phyloP scores from a whole-genome alignment of 225 moss, liverwort and hornwort species.

The Straminergon stramineum region DNA sequence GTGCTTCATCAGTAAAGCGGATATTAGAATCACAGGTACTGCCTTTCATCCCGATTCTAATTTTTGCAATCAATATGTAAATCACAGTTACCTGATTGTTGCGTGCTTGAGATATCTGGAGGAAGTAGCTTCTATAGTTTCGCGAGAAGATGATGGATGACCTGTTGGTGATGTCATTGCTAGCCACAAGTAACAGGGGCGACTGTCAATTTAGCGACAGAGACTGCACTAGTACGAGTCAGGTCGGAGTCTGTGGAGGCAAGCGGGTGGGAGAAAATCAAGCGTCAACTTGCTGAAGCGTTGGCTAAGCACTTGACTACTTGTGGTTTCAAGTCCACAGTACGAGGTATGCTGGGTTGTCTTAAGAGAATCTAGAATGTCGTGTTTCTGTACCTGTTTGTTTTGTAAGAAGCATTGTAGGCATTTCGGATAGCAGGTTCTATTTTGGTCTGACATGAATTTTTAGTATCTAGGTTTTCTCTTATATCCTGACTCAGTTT shows the following conservation, averaged over 20 bases:
- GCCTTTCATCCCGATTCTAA: background rate
- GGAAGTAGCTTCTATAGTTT: background rate
- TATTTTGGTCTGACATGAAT: background rate
- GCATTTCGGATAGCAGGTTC: background rate
- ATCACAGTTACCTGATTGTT: background rate
- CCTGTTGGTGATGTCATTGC: constrained; percentile 6
- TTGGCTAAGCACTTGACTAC: constrained; percentile 91
- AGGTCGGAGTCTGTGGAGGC: constrained; percentile 44
- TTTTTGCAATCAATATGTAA: background rate
- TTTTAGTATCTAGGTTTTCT: background rate
- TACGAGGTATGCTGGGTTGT: constrained; percentile 60
- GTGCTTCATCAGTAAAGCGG: constrained; percentile 95
- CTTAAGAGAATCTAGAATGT: background rate
- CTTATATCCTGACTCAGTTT: background rate
- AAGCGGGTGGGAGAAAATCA: constrained; percentile 56
- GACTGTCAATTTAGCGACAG: constrained; percentile 89
- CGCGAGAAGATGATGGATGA: background rate
- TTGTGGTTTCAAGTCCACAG: constrained; percentile 89
- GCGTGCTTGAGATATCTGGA: background rate
- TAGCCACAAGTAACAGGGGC: constrained; percentile 92
- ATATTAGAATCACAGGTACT: constrained; percentile 96
- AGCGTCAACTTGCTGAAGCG: constrained; percentile 67
- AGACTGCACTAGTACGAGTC: constrained; percentile 89
- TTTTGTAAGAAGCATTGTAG: background rate
- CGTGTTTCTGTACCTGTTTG: background rate